Conservation (phyloP, 2,329 filamentous ascomycete species). For the Fusarium nisikadoi region DNA sequence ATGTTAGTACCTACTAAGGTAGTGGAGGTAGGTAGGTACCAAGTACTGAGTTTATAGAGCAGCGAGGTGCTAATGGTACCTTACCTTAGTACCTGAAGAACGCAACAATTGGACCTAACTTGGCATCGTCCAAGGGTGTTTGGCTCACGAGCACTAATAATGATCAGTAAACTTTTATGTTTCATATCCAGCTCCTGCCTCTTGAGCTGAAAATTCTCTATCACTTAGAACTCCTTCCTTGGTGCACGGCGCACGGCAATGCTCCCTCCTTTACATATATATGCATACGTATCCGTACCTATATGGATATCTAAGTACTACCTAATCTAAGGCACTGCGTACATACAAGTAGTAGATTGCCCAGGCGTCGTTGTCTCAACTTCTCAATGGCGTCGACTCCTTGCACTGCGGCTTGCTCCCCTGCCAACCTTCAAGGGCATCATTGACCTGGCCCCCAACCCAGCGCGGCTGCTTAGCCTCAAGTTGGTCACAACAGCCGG, state of each 20-base stretch:
- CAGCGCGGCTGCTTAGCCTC: conserved; percentile 7
- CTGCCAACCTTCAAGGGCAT: conserved; percentile 21
- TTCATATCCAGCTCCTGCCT: not conserved
- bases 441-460: conserved; percentile 17
- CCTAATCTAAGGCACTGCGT: not conserved
- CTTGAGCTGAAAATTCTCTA: not conserved
- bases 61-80: not conserved
- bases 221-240: conserved; percentile 6
- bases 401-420: conserved; percentile 11
- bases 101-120: not conserved
- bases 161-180: not conserved
- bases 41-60: not conserved
- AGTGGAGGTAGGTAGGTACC: not conserved
- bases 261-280: conserved; percentile 1
- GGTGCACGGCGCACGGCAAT: not conserved
- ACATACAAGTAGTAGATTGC: not conserved
- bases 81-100: not conserved
- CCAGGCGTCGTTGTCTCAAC: conserved; percentile 5
- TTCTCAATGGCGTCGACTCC: not conserved
- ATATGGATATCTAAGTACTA: not conserved
- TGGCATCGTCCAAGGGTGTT: not conserved
- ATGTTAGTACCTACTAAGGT: no score
- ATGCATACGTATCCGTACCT: not conserved
- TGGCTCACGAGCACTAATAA: not conserved
- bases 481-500: not conserved